Evolutionary conservation across 2,329 filamentous ascomycete genomes (phyloP).

Genomic region (Fusarium keratoplasticum): DNA sequence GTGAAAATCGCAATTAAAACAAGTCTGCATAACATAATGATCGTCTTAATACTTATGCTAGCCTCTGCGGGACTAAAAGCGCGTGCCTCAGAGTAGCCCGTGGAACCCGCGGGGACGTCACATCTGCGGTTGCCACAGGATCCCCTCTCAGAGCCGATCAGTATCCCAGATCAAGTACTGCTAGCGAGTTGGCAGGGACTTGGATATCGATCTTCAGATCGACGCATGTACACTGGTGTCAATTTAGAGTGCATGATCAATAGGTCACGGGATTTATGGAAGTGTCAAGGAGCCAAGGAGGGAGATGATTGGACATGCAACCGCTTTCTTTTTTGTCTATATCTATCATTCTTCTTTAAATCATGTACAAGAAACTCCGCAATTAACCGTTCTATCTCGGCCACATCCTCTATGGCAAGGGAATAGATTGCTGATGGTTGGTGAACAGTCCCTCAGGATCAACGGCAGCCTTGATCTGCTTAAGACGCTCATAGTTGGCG

Average conservation of each 20-base stretch:
- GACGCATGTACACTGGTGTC: neutral
- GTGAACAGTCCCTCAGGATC: slow-evolving; percentile 39
- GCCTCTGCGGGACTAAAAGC: neutral
- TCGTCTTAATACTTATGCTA: neutral
- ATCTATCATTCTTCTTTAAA: neutral
- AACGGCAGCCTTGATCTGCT: slow-evolving; percentile 34
- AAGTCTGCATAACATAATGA: neutral
- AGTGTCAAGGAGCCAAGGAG: neutral
- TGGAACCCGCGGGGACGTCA: neutral
- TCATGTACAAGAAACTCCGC: neutral
- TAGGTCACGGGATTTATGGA: too few relatives aligned
- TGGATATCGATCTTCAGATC: neutral
- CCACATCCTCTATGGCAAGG: slow-evolving; percentile 8
- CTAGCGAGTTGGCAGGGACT: neutral
- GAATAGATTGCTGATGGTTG: slow-evolving; percentile 38
- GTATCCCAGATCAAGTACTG: neutral
- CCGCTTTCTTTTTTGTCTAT: neutral
- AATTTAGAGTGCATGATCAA: too few relatives aligned
- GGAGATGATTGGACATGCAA: neutral
- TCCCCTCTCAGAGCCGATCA: neutral
- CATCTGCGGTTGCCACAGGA: neutral
- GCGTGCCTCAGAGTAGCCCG: neutral
- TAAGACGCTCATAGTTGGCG: slow-evolving; percentile 32
- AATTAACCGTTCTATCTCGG: neutral
- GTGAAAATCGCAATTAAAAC: neutral